Percentiles rank a stretch among this genome's conserved stretches.
Conservation (phyloP, 345 rosid species). For the Aegle marmelos region DNA sequence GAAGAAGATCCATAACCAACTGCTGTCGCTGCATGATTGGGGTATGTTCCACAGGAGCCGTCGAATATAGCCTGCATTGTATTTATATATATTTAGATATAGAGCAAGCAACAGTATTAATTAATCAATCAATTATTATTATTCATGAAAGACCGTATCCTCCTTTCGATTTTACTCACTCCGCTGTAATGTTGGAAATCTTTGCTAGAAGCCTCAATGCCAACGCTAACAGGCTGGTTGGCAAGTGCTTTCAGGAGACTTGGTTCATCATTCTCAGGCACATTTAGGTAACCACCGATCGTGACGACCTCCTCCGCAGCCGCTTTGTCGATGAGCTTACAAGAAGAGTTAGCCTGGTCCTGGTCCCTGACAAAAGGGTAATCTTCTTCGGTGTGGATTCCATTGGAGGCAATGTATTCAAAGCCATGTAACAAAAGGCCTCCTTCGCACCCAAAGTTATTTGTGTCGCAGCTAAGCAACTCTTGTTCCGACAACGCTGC, state of each 20-base stretch:
- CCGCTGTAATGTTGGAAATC: slow-evolving; percentile 70
- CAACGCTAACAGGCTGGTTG: slow-evolving; percentile 74
- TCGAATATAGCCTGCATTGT: slow-evolving; percentile 28
- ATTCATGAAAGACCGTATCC: neutral
- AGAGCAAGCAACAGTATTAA: neutral
- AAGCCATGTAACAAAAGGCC: slow-evolving; percentile 86
- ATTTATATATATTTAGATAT: neutral
- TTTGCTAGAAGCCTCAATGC: slow-evolving; percentile 74
- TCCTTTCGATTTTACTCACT: slow-evolving; percentile 23
- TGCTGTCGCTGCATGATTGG: slow-evolving; percentile 38
- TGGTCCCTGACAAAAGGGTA: slow-evolving; percentile 61
- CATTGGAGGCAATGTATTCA: slow-evolving; percentile 61
- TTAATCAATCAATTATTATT: neutral
- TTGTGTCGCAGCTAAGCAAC: slow-evolving; percentile 76
- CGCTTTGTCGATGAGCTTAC: neutral
- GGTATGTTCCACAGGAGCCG: slow-evolving; percentile 32
- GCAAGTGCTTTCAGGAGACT: slow-evolving; percentile 71
- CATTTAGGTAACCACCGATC: slow-evolving; percentile 65
- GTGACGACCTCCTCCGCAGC: slow-evolving; percentile 34
- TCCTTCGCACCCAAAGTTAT: slow-evolving; percentile 79
- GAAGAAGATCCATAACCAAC: slow-evolving; percentile 35
- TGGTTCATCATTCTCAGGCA: slow-evolving; percentile 51
- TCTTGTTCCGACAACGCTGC: slow-evolving; percentile 76
- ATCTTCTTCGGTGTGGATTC: slow-evolving; percentile 70
- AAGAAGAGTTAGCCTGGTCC: neutral